phyloP scores from a whole-genome alignment of 1,139 yeast genomes.

The Saccharomyces pastorianus region DNA sequence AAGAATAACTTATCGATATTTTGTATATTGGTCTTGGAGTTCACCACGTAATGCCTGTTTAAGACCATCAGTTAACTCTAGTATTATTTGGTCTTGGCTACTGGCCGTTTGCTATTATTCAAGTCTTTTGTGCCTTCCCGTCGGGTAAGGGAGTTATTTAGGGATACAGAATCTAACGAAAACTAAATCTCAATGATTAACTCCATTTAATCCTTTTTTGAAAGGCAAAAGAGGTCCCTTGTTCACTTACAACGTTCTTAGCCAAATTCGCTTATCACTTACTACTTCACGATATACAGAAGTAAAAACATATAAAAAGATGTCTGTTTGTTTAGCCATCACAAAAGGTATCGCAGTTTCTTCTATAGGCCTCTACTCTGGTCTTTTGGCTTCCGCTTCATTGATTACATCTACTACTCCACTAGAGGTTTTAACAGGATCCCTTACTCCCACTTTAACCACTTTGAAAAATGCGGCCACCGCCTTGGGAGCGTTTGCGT shows the following conservation, averaged over 20 bases:
- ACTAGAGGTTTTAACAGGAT: conserved; percentile 5
- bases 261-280: not conserved
- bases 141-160: not conserved
- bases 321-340: conserved; percentile 28
- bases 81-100: not conserved
- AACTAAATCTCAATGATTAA: not conserved
- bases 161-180: not conserved
- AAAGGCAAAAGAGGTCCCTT: not conserved
- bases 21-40: not conserved
- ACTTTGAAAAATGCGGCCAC: conserved; percentile 21
- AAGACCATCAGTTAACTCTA: no score
- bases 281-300: not conserved
- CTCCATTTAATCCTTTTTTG: not conserved
- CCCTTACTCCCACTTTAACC: conserved; percentile 15
- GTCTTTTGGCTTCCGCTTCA: conserved; percentile 79
- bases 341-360: conserved; percentile 59
- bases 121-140: not conserved
- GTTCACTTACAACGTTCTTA: not conserved
- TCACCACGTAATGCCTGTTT: not conserved
- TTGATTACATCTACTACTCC: conserved; percentile 38
- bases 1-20: no score
- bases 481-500: conserved; percentile 25
- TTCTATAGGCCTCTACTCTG: conserved; percentile 87
- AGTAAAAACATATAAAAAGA: conserved; percentile 2
- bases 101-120: not conserved